phyloP scores from a whole-genome alignment of 1,284 basidiomycete species.

The Pascua guehoae region DNA sequence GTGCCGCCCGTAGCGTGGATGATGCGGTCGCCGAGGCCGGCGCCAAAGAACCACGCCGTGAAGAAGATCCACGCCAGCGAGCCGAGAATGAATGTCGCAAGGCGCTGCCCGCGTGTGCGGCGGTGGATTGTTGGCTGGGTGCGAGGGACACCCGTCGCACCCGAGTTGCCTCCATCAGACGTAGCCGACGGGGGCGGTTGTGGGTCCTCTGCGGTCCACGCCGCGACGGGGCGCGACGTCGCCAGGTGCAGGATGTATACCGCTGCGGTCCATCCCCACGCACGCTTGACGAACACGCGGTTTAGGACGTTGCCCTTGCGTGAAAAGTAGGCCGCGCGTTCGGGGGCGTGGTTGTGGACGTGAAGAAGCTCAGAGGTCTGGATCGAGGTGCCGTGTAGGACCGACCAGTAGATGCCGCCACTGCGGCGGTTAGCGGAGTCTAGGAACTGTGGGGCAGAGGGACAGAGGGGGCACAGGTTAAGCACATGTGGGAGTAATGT shows the following conservation, averaged over 20 bases:
- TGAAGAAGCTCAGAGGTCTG: conserved; percentile 48
- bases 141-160: not conserved
- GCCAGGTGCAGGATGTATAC: conserved; percentile 57
- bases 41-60: conserved; percentile 89
- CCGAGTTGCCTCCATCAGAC: not conserved
- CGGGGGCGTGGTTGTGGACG: conserved; percentile 49
- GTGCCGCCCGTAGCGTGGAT: conserved; percentile 72
- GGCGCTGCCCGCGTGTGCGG: conserved; percentile 51
- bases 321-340: conserved; percentile 63
- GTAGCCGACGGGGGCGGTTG: conserved; percentile 1
- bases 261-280: conserved; percentile 85
- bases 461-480: not conserved
- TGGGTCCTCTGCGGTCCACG: too few species aligned
- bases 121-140: conserved; percentile 39
- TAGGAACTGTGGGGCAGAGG: too few species aligned
- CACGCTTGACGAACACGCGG: conserved; percentile 78
- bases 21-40: conserved; percentile 72
- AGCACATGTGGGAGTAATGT: not conserved
- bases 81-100: conserved; percentile 62
- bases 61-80: conserved; percentile 71
- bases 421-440: too few species aligned
- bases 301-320: conserved; percentile 79
- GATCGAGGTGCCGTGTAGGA: conserved; percentile 51
- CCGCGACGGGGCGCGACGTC: conserved; percentile 12
- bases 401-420: too few species aligned